Conservation (phyloP, 345 rosid species). For the Sisymbrium irio region DNA sequence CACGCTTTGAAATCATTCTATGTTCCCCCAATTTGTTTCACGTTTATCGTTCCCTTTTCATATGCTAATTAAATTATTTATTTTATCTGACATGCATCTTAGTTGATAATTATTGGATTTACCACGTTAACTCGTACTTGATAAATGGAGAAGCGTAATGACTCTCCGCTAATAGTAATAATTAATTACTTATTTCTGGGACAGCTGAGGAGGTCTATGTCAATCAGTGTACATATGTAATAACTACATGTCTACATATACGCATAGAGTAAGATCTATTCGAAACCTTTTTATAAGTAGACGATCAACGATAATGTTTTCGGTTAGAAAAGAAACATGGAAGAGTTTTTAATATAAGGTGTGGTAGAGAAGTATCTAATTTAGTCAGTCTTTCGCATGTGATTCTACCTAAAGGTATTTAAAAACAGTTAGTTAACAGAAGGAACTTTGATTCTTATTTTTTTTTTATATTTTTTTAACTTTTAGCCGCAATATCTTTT, state of each 20-base stretch:
- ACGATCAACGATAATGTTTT: constrained; percentile 7
- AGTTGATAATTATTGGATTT: constrained; percentile 9
- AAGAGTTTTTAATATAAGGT: background rate
- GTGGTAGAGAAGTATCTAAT: background rate
- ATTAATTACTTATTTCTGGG: constrained; percentile 9
- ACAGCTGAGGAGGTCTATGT: background rate
- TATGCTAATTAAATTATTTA: background rate
- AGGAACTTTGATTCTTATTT: background rate
- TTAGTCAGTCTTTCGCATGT: constrained; percentile 16
- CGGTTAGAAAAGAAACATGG: background rate
- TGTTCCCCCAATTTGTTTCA: constrained; percentile 26
- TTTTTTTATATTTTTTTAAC: background rate
- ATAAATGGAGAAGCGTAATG: background rate
- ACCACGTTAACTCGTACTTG: constrained; percentile 23
- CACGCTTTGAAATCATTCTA: constrained; percentile 28
- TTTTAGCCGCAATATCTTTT: constrained; percentile 34
- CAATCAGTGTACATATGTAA: background rate
- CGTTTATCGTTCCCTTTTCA: constrained; percentile 13
- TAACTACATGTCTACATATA: no score
- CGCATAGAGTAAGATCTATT: background rate
- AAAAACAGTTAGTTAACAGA: constrained; percentile 27
- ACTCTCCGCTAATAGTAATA: background rate
- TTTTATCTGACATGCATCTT: background rate
- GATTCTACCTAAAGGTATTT: constrained; percentile 7
- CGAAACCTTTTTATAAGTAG: background rate